phyloP scores from a whole-genome alignment of 371 early-diverging fungal species.

The Basidiobolus meristosporus region DNA sequence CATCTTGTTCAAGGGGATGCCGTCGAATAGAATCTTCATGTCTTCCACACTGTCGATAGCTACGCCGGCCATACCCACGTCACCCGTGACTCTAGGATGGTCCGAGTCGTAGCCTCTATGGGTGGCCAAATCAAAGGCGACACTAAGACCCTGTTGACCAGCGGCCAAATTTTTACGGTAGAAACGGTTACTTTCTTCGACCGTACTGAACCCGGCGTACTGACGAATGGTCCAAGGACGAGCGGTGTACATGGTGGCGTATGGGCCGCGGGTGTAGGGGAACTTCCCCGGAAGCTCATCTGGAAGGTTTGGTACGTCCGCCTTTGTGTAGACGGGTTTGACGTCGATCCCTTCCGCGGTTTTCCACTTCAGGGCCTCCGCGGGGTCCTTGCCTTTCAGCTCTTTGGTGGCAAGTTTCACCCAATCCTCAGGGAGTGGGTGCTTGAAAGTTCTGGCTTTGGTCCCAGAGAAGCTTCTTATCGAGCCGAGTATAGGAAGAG shows the following conservation, averaged over 20 bases:
- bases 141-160: conserved; percentile 68
- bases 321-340: conserved; percentile 63
- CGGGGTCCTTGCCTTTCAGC: conserved; percentile 65
- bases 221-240: conserved; percentile 73
- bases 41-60: conserved; percentile 80
- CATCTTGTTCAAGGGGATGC: conserved; percentile 69
- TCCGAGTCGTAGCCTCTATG: conserved; percentile 78
- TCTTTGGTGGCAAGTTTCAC: conserved; percentile 49
- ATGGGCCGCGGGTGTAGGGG: conserved; percentile 72
- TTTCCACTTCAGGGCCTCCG: conserved; percentile 42
- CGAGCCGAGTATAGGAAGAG: too few relatives aligned
- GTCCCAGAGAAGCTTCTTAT: too few relatives aligned
- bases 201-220: conserved; percentile 81
- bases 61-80: conserved; percentile 85
- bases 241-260: conserved; percentile 76
- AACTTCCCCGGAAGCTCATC: conserved; percentile 62
- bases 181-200: conserved; percentile 68
- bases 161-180: conserved; percentile 71
- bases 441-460: conserved; percentile 2
- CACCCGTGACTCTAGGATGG: conserved; percentile 67
- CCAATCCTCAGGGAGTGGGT: conserved; percentile 40
- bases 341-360: conserved; percentile 68
- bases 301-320: conserved; percentile 26
- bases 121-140: conserved; percentile 75
- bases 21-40: conserved; percentile 74